A percentile compares a stretch with the other conserved stretches of the same genome.
These are phyloP conservation scores for Mitragyna speciosa DNA, from an alignment of 257 asterid genomes.

Conservation along the genomic window DNA sequence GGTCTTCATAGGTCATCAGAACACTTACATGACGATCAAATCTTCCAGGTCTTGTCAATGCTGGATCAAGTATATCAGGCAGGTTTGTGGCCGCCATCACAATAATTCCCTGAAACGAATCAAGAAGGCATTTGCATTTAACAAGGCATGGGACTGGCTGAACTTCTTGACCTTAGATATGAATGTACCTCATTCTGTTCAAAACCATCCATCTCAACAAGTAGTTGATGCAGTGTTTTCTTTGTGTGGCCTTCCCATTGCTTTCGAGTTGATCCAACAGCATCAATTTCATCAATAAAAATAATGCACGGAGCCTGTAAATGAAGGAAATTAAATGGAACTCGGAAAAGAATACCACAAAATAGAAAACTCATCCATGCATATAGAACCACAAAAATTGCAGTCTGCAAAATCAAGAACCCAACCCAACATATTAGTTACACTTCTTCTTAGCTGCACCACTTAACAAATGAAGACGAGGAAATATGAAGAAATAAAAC, in stretches of 20 bases:
- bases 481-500: too few species aligned
- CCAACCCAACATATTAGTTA: too few species aligned
- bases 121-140: conserved; percentile 17
- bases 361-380: not conserved
- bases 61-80: conserved; percentile 97
- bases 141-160: not conserved
- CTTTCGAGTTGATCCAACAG: conserved; percentile 96
- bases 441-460: too few species aligned
- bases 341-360: conserved; percentile 18
- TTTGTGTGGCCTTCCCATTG: conserved; percentile 99
- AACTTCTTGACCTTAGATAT: conserved; percentile 4
- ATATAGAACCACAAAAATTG: not conserved
- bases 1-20: conserved; percentile 10
- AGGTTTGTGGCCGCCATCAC: conserved; percentile 98
- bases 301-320: conserved; percentile 94
- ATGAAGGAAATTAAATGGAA: conserved; percentile 16
- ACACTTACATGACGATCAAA: conserved; percentile 96
- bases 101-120: conserved; percentile 67
- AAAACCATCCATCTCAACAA: conserved; percentile 99
- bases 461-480: too few species aligned
- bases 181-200: conserved; percentile 88
- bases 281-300: conserved; percentile 96
- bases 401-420: too few species aligned
- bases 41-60: conserved; percentile 99
- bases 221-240: conserved; percentile 93